Conservation (phyloP, 768 basidiomycete genomes). For the Lactarius psammicola region DNA sequence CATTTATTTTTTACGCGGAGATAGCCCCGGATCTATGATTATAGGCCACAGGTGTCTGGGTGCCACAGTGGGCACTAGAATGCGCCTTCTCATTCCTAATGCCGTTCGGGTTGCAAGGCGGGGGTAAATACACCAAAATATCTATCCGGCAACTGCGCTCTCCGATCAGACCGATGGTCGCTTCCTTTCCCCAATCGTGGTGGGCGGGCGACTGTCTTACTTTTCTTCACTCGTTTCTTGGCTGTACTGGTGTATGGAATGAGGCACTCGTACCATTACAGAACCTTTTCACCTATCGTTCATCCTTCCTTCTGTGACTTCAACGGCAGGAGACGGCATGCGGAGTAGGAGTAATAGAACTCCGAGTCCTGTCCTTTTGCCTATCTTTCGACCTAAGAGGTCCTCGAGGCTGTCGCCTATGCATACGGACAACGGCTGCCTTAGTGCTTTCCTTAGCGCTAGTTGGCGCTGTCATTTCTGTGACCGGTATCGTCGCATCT, state of each 20-base stretch:
- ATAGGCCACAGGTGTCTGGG: neutral
- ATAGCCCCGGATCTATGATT: neutral
- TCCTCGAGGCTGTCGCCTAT: neutral
- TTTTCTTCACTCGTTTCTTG: neutral
- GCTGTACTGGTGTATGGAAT: too few relatives aligned
- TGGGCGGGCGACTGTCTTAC: neutral
- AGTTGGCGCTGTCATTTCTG: neutral
- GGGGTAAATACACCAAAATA: neutral
- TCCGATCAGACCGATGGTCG: neutral
- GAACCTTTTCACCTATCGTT: neutral
- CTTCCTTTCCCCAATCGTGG: neutral
- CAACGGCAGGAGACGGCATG: neutral
- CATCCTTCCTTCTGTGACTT: neutral
- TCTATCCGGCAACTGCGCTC: neutral
- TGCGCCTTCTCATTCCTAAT: neutral
- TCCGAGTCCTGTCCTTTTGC: neutral
- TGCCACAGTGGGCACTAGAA: neutral
- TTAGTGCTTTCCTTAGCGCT: neutral
- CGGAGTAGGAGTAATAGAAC: too few relatives aligned
- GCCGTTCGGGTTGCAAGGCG: neutral
- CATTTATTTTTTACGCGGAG: too few relatives aligned
- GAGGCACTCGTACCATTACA: neutral
- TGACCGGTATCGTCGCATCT: neutral
- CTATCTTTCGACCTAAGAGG: neutral
- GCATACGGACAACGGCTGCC: neutral